Conservation (phyloP, 1,284 basidiomycete genomes). For the Earliella scabrosa region DNA sequence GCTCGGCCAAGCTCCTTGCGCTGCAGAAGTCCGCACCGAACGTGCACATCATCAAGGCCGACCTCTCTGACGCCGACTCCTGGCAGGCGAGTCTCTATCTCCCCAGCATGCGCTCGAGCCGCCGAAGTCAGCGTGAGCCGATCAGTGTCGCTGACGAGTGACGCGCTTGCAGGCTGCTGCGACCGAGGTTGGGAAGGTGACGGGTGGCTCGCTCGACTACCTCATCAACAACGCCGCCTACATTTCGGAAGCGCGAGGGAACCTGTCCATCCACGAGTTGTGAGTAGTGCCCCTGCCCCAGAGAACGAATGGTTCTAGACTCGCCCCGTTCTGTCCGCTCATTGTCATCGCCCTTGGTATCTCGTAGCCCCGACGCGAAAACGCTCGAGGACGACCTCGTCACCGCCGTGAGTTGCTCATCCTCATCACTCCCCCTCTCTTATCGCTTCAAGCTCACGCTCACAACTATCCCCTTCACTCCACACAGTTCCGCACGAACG, state of each 20-base stretch:
- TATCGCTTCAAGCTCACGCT: background rate
- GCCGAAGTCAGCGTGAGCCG: background rate
- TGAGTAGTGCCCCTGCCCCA: background rate
- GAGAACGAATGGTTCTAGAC: too few species aligned
- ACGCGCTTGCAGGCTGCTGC: slow-evolving; percentile 26
- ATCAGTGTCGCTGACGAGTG: background rate
- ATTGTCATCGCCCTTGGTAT: background rate
- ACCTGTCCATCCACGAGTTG: slow-evolving; percentile 18
- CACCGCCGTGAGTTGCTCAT: slow-evolving; percentile 20
- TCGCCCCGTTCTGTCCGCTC: too few species aligned
- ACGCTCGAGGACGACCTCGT: slow-evolving; percentile 30
- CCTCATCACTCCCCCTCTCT: too few species aligned
- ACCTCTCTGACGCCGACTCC: slow-evolving; percentile 15
- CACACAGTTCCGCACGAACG: slow-evolving; percentile 38
- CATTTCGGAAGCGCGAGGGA: slow-evolving; percentile 4
- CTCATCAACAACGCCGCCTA: slow-evolving; percentile 39
- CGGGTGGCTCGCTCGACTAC: slow-evolving; percentile 37
- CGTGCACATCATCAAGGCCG: slow-evolving; percentile 30
- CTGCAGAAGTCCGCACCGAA: slow-evolving; percentile 28
- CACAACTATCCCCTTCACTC: background rate
- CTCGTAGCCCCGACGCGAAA: slow-evolving; percentile 12
- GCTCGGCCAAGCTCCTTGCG: slow-evolving; percentile 19
- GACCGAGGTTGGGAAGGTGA: slow-evolving; percentile 27
- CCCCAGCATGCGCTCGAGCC: background rate
- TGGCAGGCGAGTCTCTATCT: slow-evolving; percentile 24